Percentiles rank a stretch among this genome's conserved stretches.
Conservation (phyloP, 1,284 basidiomycete species). For the Cryptococcus wingfieldii region DNA sequence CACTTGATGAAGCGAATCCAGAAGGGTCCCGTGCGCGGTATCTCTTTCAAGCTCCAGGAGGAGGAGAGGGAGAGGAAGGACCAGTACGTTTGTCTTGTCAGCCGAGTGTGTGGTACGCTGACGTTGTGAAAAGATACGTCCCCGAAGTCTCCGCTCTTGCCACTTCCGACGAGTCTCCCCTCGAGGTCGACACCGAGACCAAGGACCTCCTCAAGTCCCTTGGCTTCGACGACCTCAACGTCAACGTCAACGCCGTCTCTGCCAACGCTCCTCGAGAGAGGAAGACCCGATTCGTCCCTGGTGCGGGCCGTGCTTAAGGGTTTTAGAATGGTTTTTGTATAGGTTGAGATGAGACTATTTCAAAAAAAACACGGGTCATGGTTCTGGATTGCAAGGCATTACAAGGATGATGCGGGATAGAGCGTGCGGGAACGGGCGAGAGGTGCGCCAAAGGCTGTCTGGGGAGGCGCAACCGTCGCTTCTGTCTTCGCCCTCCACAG, state of each 20-base stretch:
- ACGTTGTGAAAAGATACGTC: conserved; percentile 58
- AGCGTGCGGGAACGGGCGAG: neutral
- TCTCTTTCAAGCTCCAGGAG: conserved; percentile 99
- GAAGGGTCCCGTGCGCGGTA: conserved; percentile 97
- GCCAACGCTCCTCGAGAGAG: conserved; percentile 63
- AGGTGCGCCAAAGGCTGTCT: neutral
- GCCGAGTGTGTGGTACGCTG: neutral
- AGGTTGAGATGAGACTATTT: conserved; percentile 3
- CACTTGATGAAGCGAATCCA: conserved; percentile 99
- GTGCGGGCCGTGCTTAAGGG: conserved; percentile 56
- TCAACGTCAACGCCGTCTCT: conserved; percentile 65
- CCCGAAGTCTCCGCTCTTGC: conserved; percentile 94
- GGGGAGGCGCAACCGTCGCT: too few relatives aligned
- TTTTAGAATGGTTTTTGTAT: neutral
- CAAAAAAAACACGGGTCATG: neutral
- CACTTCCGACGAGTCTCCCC: conserved; percentile 60
- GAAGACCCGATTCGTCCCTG: conserved; percentile 76
- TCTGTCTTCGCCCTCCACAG: too few relatives aligned
- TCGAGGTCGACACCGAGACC: conserved; percentile 87
- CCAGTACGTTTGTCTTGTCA: conserved; percentile 52
- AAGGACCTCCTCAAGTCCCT: conserved; percentile 85
- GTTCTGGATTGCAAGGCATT: neutral
- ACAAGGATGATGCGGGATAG: neutral
- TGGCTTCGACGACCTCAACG: conserved; percentile 83
- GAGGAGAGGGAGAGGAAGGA: conserved; percentile 99